Base-by-base conservation (phyloP, 257 asterid genomes). In the Scutellaria minor region DNA sequence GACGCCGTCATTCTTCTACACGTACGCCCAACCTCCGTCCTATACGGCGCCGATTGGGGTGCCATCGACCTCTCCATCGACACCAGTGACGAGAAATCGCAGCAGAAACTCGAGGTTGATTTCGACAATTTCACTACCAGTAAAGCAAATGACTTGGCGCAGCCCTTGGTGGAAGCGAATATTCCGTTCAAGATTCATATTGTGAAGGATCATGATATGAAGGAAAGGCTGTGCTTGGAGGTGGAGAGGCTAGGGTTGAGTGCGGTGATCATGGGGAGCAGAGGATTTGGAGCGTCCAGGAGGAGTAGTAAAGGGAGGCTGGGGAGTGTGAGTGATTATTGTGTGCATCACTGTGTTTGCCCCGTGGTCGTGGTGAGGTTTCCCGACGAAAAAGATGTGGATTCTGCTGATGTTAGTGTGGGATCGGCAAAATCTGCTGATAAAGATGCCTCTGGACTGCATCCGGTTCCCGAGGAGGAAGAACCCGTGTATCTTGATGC, bases 141-240 rank as follows among this genome's bases (percentile, higher is more conserved):
- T 0, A 90, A 90, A 66, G 85, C 88, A 2, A 84, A 86, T 55
- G 94, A 87, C 75, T 45, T 90, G 78, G 90, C 94, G 8, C 90
- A 80, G 86, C 92, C 90, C 15, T 54, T 90, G 75, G 84, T 87
- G 63, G 92, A 87, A 57, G 96, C 75, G 40, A 78, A 64, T 53
- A 79, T 90, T 58, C 92, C 92, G 48, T 90, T 84, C 74, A 90
- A 81, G 87, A 83, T 90, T 73, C 96, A 81, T 70, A 89, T 89
- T n/a, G 92, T 89, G 76, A 87, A 84, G 83, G 96, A 90, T 67
- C 94, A 90, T 24, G 96, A 90, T 66, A 87, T 87, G 96, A 89
- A 89, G 80, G 96, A 89, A 85, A 81, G 96, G 83, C 76, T 89
- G 59, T 89, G 96, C 75, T 65, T 90, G 89, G 96, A 89, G 85